Evolutionary conservation across 805 yeast species (phyloP).

Genomic region (Yarrowia osloensis): DNA sequence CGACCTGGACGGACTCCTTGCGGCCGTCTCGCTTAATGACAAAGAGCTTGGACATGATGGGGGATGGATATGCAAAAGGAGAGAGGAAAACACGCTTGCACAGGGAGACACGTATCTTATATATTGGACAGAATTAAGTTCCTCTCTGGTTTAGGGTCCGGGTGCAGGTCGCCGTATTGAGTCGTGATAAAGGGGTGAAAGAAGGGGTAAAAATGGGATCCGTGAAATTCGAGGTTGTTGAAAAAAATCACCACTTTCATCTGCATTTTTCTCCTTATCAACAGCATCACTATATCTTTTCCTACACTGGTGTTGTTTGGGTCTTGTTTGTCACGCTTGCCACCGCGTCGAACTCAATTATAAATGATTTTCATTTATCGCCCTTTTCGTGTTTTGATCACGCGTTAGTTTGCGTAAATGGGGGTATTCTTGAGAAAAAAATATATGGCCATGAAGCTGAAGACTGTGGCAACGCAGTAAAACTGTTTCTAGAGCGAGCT

Average conservation of each 20-base stretch:
- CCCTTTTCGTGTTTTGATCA: neutral
- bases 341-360: conserved; percentile 26
- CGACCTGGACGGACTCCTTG: conserved; percentile 91
- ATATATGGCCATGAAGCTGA: too few relatives aligned
- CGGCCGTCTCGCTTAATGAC: conserved; percentile 92
- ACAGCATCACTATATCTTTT: neutral
- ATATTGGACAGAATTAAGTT: conserved; percentile 6
- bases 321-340: neutral
- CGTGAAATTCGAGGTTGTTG: too few relatives aligned
- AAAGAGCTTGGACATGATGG: conserved; percentile 53
- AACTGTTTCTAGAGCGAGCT: too few relatives aligned
- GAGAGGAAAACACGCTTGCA: neutral
- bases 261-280: neutral
- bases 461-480: too few relatives aligned
- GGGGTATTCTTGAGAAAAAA: too few relatives aligned
- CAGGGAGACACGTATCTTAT: conserved; percentile 21
- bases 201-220: neutral
- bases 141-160: conserved; percentile 7
- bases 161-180: neutral
- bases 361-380: conserved; percentile 26
- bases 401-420: conserved; percentile 10
- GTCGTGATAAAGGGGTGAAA: neutral
- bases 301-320: neutral
- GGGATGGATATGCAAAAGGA: conserved; percentile 1
- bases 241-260: neutral